A percentile compares a stretch with the other conserved stretches of the same genome.
phyloP scores from a whole-genome alignment of 1,284 basidiomycete genomes.

The Pseudozyma tsukubaensis region DNA sequence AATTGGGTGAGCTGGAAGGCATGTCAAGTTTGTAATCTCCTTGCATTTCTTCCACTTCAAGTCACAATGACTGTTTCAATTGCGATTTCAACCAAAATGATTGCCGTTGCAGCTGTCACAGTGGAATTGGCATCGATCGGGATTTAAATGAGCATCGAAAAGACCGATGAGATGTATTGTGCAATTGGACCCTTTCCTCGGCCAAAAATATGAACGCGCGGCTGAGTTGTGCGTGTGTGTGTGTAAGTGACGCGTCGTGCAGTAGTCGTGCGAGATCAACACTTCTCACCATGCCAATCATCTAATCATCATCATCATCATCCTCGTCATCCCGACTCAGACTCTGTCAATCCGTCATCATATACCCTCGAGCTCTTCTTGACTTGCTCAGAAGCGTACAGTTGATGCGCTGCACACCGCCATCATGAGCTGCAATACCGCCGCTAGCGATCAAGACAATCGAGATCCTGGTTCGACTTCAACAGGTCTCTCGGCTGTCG shows the following conservation, averaged over 20 bases:
- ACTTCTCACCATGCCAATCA: slow-evolving; percentile 2
- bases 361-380: slow-evolving; percentile 9
- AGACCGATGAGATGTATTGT: not conserved
- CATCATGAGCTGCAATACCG: slow-evolving; percentile 48
- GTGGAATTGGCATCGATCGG: not conserved
- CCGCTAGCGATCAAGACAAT: slow-evolving; percentile 32
- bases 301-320: not conserved
- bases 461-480: slow-evolving; percentile 31
- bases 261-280: slow-evolving; percentile 13
- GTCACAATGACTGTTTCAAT: not conserved
- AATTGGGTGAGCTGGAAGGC: slow-evolving; percentile 33
- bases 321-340: not conserved
- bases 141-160: not conserved
- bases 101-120: not conserved
- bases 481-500: slow-evolving; percentile 31
- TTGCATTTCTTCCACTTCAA: slow-evolving; percentile 8
- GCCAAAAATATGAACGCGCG: slow-evolving; percentile 7
- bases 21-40: slow-evolving; percentile 1
- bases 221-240: slow-evolving; percentile 4
- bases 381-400: not conserved
- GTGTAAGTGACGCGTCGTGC: slow-evolving; percentile 19
- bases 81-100: slow-evolving; percentile 3
- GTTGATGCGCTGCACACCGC: not conserved
- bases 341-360: not conserved
- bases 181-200: slow-evolving; percentile 1